These are phyloP conservation scores for Botrytis deweyae DNA, from an alignment of 2,329 filamentous ascomycete species.

Conservation along the genomic window DNA sequence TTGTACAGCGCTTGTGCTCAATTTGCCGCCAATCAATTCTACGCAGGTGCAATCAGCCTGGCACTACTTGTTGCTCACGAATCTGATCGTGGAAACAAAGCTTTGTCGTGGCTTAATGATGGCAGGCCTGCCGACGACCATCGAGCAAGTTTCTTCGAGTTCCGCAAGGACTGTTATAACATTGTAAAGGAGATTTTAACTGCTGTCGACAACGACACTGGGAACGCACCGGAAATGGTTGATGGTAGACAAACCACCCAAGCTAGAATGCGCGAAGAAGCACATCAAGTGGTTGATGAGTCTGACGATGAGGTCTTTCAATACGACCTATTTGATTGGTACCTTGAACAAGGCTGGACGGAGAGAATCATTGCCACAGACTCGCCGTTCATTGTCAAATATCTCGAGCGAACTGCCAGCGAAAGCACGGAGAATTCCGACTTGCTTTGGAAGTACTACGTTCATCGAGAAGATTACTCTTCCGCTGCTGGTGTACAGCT, in stretches of 20 bases:
- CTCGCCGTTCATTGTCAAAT: slow-evolving; percentile 82
- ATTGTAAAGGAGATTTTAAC: slow-evolving; percentile 82
- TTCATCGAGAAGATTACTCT: slow-evolving; percentile 78
- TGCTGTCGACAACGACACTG: slow-evolving; percentile 71
- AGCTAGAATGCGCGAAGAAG: slow-evolving; percentile 78
- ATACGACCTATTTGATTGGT: slow-evolving; percentile 97
- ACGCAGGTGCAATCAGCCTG: slow-evolving; percentile 87
- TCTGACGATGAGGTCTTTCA: slow-evolving; percentile 94
- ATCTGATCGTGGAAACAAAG: slow-evolving; percentile 82
- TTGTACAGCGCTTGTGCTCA: slow-evolving; percentile 74
- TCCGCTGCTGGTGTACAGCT: slow-evolving; percentile 86
- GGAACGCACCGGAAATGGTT: slow-evolving; percentile 66
- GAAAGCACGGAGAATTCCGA: slow-evolving; percentile 79
- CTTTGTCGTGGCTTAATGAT: slow-evolving; percentile 84
- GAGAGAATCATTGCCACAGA: slow-evolving; percentile 83
- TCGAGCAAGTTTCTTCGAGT: slow-evolving; percentile 57
- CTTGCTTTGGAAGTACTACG: slow-evolving; percentile 89
- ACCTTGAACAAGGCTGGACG: slow-evolving; percentile 78
- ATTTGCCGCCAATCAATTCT: slow-evolving; percentile 82
- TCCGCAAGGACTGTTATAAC: slow-evolving; percentile 77
- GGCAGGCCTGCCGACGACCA: slow-evolving; percentile 70
- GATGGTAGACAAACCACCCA: slow-evolving; percentile 77
- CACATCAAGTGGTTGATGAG: slow-evolving; percentile 84
- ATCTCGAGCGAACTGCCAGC: slow-evolving; percentile 73
- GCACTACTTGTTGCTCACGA: slow-evolving; percentile 80